Evolutionary conservation across 2,329 filamentous ascomycete genomes (phyloP).

Genomic region (Fusarium piperis): DNA sequence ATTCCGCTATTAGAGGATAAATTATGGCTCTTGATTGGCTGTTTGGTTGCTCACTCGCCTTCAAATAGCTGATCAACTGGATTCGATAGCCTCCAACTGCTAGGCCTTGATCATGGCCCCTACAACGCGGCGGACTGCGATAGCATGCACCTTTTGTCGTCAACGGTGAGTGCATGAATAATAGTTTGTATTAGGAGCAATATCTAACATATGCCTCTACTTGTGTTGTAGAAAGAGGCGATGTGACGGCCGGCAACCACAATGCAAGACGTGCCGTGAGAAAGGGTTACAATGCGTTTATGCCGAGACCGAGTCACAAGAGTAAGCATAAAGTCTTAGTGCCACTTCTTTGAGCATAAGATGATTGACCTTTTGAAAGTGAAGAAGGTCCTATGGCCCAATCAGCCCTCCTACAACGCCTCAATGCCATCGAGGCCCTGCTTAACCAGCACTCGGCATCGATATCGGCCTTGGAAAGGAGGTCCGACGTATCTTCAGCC

Average conservation of each 20-base stretch:
- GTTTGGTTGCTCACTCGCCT: too few relatives aligned
- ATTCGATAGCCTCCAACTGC: not conserved
- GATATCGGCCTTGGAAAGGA: not conserved
- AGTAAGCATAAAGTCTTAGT: not conserved
- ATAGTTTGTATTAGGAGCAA: not conserved
- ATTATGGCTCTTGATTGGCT: too few relatives aligned
- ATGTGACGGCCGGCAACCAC: not conserved
- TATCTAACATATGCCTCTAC: not conserved
- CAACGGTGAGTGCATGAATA: not conserved
- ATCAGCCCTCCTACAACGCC: not conserved
- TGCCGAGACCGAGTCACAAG: not conserved
- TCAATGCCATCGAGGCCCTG: not conserved
- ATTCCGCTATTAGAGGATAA: too few relatives aligned
- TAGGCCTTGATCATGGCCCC: not conserved
- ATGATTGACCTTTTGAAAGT: not conserved
- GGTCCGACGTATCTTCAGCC: not conserved
- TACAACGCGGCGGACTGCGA: not conserved
- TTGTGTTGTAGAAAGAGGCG: not conserved
- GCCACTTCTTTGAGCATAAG: not conserved
- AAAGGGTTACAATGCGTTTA: not conserved
- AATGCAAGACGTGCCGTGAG: not conserved
- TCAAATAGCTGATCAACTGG: too few relatives aligned
- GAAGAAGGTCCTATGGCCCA: not conserved
- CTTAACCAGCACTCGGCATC: not conserved
- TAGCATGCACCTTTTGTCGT: not conserved